These are phyloP conservation scores for Arachnopeziza araneosa DNA, from an alignment of 2,329 filamentous ascomycete species.

Conservation along the genomic window DNA sequence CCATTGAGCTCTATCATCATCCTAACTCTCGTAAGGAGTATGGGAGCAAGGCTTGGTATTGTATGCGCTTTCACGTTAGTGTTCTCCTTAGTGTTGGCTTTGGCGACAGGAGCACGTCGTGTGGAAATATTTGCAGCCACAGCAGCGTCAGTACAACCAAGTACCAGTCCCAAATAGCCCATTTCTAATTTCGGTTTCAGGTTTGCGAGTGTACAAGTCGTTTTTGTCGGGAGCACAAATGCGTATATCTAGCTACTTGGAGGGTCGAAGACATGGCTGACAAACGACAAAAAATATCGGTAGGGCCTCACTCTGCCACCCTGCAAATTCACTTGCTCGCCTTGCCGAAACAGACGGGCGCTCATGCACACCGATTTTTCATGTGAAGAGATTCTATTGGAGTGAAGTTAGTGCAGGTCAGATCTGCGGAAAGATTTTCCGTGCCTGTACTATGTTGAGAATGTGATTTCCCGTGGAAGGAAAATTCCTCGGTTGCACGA, in stretches of 20 bases:
- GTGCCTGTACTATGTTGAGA: too few species aligned
- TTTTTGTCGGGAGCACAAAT: neutral
- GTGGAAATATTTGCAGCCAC: slow-evolving; percentile 1
- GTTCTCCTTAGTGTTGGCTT: neutral
- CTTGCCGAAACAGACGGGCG: neutral
- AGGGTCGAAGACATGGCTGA: neutral
- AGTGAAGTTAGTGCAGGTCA: too few species aligned
- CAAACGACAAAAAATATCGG: too few species aligned
- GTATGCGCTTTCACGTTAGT: neutral
- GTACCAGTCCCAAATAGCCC: neutral
- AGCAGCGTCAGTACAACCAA: neutral
- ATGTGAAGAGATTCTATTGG: too few species aligned
- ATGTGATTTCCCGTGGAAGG: too few species aligned
- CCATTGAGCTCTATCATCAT: neutral
- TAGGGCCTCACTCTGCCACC: too few species aligned
- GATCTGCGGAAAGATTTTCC: too few species aligned
- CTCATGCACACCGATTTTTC: too few species aligned
- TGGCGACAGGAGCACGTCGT: neutral
- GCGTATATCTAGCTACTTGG: neutral
- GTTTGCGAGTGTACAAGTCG: slow-evolving; percentile 1
- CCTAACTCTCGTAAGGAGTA: neutral
- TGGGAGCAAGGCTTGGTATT: neutral
- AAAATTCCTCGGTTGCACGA: too few species aligned
- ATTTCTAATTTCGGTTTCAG: neutral
- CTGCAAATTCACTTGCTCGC: neutral